Evolutionary conservation across 202 grass and related monocot genomes (phyloP).

Genomic region (Thinopyrum obtusiflorum): DNA sequence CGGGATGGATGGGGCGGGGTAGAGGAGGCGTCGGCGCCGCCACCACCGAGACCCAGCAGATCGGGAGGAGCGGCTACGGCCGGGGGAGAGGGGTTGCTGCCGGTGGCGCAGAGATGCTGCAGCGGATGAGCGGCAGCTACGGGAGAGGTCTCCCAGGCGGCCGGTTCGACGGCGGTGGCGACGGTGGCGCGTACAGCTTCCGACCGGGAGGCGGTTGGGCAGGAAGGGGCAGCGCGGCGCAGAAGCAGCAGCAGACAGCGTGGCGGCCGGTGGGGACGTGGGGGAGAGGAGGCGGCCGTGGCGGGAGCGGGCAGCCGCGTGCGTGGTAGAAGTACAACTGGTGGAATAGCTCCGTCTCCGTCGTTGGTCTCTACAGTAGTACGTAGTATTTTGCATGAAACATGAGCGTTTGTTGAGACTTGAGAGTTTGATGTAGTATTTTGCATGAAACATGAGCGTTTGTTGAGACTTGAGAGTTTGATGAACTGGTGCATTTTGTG

Average conservation of each 20-base stretch:
- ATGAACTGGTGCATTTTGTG: no score
- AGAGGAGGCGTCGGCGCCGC: background rate
- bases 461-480: no score
- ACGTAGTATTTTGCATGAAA: background rate
- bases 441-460: background rate
- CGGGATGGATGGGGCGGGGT: slow-evolving; percentile 7
- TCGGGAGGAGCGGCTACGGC: background rate
- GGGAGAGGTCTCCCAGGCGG: background rate
- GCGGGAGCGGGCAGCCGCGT: background rate
- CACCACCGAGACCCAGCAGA: background rate
- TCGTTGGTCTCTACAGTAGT: no score
- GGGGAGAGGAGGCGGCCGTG: slow-evolving; percentile 16
- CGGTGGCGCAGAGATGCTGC: background rate
- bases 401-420: background rate
- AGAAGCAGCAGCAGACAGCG: slow-evolving; percentile 13
- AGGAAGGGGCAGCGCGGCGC: background rate
- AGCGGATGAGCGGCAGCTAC: background rate
- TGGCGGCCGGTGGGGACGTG: slow-evolving; percentile 12
- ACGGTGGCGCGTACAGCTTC: background rate
- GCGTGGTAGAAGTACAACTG: background rate
- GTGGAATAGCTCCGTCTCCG: background rate
- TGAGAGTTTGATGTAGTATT: background rate
- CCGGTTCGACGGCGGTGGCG: background rate
- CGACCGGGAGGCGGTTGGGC: background rate
- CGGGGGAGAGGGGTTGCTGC: background rate